Evolutionary conservation across 1,284 basidiomycete species (phyloP), one percentile per base, ranked within the genome.

Genomic region (Puccinia coronata): DNA sequence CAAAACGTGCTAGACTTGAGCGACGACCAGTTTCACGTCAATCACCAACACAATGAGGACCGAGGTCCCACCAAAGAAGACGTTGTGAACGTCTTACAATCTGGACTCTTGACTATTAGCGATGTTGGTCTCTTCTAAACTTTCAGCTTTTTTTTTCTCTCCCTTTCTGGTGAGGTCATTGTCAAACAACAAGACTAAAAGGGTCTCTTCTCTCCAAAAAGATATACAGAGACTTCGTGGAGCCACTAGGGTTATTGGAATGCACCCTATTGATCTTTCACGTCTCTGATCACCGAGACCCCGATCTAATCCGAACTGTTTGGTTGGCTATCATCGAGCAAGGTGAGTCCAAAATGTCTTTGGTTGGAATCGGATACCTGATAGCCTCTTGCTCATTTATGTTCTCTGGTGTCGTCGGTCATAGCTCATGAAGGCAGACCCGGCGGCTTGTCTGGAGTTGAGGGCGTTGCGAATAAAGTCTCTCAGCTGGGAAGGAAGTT

Each of bases 241-340:
- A 95, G 77, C 93, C 95, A 0, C 93, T 96, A 83, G 91, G 93
- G 83, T 88, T 98, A 47, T 90, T 92, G 16, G 90, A 92, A 71
- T 90, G 94, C 85, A 94, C 96, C 86, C 89, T 99, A 28, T 89
- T 98, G 51, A 95, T 98, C 85, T 89, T 98, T 82, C 93, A 97
- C 85, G 92, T 96, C 5, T 94, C 97, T 11, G 95, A 96, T 85
- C 93, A 96, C 85, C 91, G 92, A 23, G 94, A 99, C 84, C 91
- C 93, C 82, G 90, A 89, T 75, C 87, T 97, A 41, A 91, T 94
- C 11, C 89, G 90, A 70, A 91, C 92, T 2, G 94, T 96, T 41
- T 99, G 96, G 97, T 91, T 91, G 83, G 91, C 91, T 83, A 91
- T 99, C 82, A 90, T 98, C 82, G 90, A 92, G 69, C 90, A 92